Conservation (phyloP, 2,329 filamentous ascomycete species). For the Epichloe baconii region DNA sequence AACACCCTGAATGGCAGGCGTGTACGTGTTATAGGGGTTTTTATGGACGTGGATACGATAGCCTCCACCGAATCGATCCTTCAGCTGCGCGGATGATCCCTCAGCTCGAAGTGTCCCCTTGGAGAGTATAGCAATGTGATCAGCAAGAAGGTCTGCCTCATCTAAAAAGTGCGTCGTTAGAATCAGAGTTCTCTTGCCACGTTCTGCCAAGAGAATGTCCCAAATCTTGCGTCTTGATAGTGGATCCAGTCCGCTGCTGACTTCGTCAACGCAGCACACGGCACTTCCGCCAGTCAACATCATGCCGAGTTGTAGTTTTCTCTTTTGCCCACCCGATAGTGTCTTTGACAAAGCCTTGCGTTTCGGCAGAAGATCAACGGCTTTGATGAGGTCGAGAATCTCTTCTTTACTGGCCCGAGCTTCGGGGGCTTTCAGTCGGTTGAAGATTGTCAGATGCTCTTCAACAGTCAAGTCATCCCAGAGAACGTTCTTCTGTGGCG, state of each 20-base stretch:
- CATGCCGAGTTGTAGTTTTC: slow-evolving; percentile 85
- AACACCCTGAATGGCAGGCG: slow-evolving; percentile 41
- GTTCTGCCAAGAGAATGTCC: slow-evolving; percentile 81
- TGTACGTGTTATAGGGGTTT: slow-evolving; percentile 32
- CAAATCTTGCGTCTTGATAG: slow-evolving; percentile 80
- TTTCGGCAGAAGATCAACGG: slow-evolving; percentile 67
- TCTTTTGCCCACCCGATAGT: slow-evolving; percentile 80
- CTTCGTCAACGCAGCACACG: slow-evolving; percentile 85
- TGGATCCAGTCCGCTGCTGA: slow-evolving; percentile 78
- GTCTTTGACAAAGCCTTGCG: slow-evolving; percentile 59
- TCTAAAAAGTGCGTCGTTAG: slow-evolving; percentile 90
- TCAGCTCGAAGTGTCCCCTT: slow-evolving; percentile 71
- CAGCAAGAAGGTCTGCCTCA: slow-evolving; percentile 79
- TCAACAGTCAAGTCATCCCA: slow-evolving; percentile 81
- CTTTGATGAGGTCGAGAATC: slow-evolving; percentile 48
- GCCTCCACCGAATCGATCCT: slow-evolving; percentile 67
- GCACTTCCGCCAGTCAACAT: slow-evolving; percentile 86
- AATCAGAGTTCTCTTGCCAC: slow-evolving; percentile 69
- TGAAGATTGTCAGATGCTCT: slow-evolving; percentile 77
- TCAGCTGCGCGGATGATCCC: slow-evolving; percentile 76
- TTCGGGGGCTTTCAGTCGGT: slow-evolving; percentile 57
- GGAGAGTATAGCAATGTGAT: slow-evolving; percentile 78
- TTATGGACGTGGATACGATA: slow-evolving; percentile 70
- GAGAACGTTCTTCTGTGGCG: slow-evolving; percentile 86
- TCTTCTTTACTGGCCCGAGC: slow-evolving; percentile 42